Evolutionary conservation across 768 basidiomycete species (phyloP).

Genomic region (Amanita muscaria): DNA sequence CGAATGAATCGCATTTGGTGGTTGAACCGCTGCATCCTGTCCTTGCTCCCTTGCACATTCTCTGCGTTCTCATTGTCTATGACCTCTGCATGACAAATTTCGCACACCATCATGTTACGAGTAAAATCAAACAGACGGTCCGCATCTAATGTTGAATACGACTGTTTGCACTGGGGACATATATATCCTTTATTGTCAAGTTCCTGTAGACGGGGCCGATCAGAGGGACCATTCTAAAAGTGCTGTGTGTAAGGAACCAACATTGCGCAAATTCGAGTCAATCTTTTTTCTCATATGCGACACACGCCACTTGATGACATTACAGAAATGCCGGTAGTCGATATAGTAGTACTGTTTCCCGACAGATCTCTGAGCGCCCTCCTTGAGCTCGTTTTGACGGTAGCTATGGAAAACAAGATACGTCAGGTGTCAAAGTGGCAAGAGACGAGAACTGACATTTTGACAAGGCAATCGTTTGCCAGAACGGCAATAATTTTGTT

Average conservation of each 20-base stretch:
- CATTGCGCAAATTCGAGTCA: conserved; percentile 84
- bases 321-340: conserved; percentile 90
- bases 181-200: conserved; percentile 97
- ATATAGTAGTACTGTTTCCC: conserved; percentile 94
- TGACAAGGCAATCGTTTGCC: conserved; percentile 68
- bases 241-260: conserved; percentile 26
- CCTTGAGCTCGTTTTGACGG: conserved; percentile 87
- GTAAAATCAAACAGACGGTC: conserved; percentile 72
- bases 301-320: conserved; percentile 96
- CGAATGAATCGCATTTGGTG: conserved; percentile 81
- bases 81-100: conserved; percentile 80
- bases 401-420: conserved; percentile 39
- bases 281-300: conserved; percentile 88
- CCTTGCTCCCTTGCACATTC: conserved; percentile 76
- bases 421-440: neutral
- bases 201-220: conserved; percentile 46
- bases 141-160: conserved; percentile 80
- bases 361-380: conserved; percentile 79
- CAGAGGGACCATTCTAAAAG: neutral
- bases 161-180: conserved; percentile 80
- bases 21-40: conserved; percentile 94
- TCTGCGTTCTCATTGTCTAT: conserved; percentile 89
- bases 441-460: conserved; percentile 46
- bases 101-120: conserved; percentile 67
- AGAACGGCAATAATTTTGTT: conserved; percentile 83